These are phyloP conservation scores for Aspergillus sclerotialis DNA, from an alignment of 2,329 filamentous ascomycete species.

Conservation along the genomic window DNA sequence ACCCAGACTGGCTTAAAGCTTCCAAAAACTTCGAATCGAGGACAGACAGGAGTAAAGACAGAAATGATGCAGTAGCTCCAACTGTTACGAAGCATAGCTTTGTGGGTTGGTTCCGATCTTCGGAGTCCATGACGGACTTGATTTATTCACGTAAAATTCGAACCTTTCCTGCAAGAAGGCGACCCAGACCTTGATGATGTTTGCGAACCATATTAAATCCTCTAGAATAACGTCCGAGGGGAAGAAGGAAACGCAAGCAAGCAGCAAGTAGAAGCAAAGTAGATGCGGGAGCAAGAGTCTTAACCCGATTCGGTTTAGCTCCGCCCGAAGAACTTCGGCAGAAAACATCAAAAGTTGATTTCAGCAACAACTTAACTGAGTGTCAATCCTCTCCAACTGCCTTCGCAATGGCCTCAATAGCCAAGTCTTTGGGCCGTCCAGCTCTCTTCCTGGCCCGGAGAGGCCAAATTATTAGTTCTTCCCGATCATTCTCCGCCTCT, in stretches of 20 bases:
- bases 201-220: not conserved
- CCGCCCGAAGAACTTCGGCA: slow-evolving; percentile 8
- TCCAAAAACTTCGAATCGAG: slow-evolving; percentile 57
- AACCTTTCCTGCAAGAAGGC: not conserved
- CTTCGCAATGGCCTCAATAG: slow-evolving; percentile 32
- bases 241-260: too few relatives aligned
- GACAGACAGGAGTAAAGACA: slow-evolving; percentile 59
- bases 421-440: slow-evolving; percentile 32
- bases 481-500: slow-evolving; percentile 29
- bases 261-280: too few relatives aligned
- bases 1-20: slow-evolving; percentile 53
- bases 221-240: not conserved
- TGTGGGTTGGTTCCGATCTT: slow-evolving; percentile 6
- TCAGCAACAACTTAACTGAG: slow-evolving; percentile 4
- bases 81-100: slow-evolving; percentile 76
- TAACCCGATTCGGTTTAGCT: slow-evolving; percentile 16
- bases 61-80: slow-evolving; percentile 83
- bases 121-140: slow-evolving; percentile 10
- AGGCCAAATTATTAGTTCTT: slow-evolving; percentile 16
- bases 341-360: slow-evolving; percentile 10
- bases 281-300: not conserved
- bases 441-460: slow-evolving; percentile 25
- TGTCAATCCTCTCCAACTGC: slow-evolving; percentile 9
- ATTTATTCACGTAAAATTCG: too few relatives aligned
- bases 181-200: not conserved